A percentile compares a stretch with the other conserved stretches of the same genome.
phyloP scores from a whole-genome alignment of 1,284 basidiomycete species.

The Ganoderma sinense region DNA sequence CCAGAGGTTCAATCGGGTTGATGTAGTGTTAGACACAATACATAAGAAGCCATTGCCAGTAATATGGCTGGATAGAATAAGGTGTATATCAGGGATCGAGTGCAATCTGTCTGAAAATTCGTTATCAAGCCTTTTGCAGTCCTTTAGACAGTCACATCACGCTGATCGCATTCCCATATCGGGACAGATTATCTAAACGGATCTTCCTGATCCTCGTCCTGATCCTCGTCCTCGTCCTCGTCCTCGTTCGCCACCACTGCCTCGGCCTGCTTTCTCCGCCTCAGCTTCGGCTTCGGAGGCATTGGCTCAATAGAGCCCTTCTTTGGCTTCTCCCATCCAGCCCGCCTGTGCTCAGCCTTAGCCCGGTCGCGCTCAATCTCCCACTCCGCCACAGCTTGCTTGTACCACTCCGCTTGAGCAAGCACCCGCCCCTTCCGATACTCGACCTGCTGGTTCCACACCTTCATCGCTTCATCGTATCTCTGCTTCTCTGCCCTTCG shows the following conservation, averaged over 20 bases:
- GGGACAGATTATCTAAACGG: no score
- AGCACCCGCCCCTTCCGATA: constrained; percentile 8
- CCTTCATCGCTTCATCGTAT: not conserved
- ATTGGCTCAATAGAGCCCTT: not conserved
- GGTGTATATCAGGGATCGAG: no score
- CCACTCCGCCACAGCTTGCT: constrained; percentile 4
- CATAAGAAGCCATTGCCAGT: no score
- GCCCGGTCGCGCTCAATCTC: constrained; percentile 12
- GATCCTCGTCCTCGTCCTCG: no score
- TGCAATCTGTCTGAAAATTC: no score
- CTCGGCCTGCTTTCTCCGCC: no score
- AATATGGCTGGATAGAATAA: no score
- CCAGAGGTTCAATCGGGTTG: no score
- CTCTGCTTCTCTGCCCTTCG: not conserved
- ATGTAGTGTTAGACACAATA: no score
- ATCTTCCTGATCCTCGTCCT: no score
- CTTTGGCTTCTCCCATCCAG: constrained; percentile 18
- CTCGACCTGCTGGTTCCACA: constrained; percentile 7
- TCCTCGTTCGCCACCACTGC: no score
- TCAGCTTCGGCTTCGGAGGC: not conserved
- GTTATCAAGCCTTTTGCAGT: no score
- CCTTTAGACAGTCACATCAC: not conserved
- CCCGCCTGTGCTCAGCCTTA: constrained; percentile 2
- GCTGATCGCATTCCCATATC: not conserved
- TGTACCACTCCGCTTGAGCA: constrained; percentile 2